A percentile compares a stretch with the other conserved stretches of the same genome.
These are phyloP conservation scores for Didymella glomerata DNA, from an alignment of 2,329 filamentous ascomycete genomes.

Conservation along the genomic window DNA sequence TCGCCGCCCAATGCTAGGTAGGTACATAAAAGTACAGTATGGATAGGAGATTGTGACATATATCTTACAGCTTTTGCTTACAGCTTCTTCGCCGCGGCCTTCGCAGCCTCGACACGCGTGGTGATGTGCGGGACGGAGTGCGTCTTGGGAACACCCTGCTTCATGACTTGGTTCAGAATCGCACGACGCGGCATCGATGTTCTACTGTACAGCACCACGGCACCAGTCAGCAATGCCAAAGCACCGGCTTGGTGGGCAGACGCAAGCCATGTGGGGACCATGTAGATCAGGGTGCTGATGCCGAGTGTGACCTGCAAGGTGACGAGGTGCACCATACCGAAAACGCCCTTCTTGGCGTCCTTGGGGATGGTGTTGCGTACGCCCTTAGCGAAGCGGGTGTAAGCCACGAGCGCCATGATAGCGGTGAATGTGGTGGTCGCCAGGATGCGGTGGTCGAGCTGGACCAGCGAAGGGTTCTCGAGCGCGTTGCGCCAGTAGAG, in stretches of 20 bases:
- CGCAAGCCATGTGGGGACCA: slow-evolving; percentile 87
- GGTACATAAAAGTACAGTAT: slow-evolving; percentile 16
- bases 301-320: slow-evolving; percentile 84
- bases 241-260: slow-evolving; percentile 93
- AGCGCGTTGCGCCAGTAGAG: slow-evolving; percentile 97
- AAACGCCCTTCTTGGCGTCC: slow-evolving; percentile 74
- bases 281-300: slow-evolving; percentile 89
- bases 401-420: slow-evolving; percentile 81
- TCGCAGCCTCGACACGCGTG: slow-evolving; percentile 32
- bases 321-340: slow-evolving; percentile 84
- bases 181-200: slow-evolving; percentile 46
- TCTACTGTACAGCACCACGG: slow-evolving; percentile 76
- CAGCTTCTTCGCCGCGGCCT: slow-evolving; percentile 26
- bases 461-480: slow-evolving; percentile 94
- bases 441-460: slow-evolving; percentile 92
- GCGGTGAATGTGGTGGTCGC: slow-evolving; percentile 88
- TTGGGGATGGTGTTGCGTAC: slow-evolving; percentile 67
- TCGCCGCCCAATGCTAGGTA: slow-evolving; percentile 19
- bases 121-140: slow-evolving; percentile 31
- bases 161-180: slow-evolving; percentile 43
- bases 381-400: slow-evolving; percentile 72
- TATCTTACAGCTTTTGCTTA: slow-evolving; percentile 16
- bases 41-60: slow-evolving; percentile 17
- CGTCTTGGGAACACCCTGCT: slow-evolving; percentile 29
- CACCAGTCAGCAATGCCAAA: slow-evolving; percentile 82